Evolutionary conservation across 2,329 filamentous ascomycete species (phyloP).

Genomic region (Pestalotiopsis sp.): DNA sequence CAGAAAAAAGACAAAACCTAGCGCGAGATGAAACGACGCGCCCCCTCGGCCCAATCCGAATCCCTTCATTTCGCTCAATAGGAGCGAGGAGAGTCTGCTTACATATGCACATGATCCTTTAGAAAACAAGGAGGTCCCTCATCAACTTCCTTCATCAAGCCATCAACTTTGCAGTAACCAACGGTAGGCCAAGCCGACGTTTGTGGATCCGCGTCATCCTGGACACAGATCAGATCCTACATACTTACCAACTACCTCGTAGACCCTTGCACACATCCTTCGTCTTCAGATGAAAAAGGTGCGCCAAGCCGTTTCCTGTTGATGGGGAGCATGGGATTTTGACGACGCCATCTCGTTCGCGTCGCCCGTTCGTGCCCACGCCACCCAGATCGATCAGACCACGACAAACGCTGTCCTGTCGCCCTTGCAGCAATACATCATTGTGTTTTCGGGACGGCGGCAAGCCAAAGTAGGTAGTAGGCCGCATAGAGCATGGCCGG

Average conservation of each 20-base stretch:
- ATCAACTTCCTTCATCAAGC: neutral
- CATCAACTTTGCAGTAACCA: too few relatives aligned
- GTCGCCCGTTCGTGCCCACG: neutral
- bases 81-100: neutral
- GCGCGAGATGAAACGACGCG: constrained; percentile 7
- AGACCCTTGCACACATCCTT: neutral
- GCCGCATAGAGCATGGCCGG: neutral
- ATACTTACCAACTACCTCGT: neutral
- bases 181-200: too few relatives aligned
- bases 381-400: neutral
- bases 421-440: neutral
- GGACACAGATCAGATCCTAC: neutral
- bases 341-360: neutral
- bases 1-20: constrained; percentile 11
- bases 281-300: constrained; percentile 13
- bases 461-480: neutral
- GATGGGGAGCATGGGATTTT: neutral
- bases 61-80: constrained; percentile 1
- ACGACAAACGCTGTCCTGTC: neutral
- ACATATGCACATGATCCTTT: neutral
- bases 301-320: constrained; percentile 13
- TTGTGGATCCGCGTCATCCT: constrained; percentile 6
- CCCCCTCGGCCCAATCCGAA: constrained; percentile 10
- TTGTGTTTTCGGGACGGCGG: neutral
- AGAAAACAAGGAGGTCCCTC: neutral